Conservation (phyloP, 23 red algal genomes). For the Cyanidium caldarium region DNA sequence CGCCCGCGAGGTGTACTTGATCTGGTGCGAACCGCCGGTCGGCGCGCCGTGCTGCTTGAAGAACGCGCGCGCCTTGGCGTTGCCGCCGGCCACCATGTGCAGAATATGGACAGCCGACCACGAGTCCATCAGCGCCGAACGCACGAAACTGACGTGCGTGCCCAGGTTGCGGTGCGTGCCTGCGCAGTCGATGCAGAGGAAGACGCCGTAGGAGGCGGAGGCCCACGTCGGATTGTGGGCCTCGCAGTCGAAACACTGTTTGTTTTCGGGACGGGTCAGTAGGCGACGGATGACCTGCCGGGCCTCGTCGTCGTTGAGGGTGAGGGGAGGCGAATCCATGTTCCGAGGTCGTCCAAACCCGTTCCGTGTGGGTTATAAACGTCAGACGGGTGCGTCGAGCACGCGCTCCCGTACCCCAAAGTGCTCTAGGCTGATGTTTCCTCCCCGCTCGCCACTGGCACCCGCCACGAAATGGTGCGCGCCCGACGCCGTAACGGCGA, state of each 20-base stretch:
- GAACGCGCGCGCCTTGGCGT: conserved; percentile 23
- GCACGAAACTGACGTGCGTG: conserved; percentile 93
- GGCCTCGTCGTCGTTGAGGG: no score
- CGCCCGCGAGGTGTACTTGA: conserved; percentile 22
- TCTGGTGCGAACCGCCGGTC: background rate
- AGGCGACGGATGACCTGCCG: conserved; percentile 29
- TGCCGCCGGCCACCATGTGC: conserved; percentile 48
- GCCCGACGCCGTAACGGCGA: no score
- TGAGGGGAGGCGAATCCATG: no score
- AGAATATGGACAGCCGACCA: conserved; percentile 53
- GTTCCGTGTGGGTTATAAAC: no score
- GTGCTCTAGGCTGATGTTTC: no score
- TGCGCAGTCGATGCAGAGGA: conserved; percentile 91
- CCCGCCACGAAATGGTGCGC: no score
- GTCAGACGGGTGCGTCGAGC: no score
- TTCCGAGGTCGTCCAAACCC: no score
- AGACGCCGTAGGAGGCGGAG: conserved; percentile 79
- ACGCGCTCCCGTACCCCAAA: no score
- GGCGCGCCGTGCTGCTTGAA: conserved; percentile 19
- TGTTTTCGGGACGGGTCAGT: conserved; percentile 41
- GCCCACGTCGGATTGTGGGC: conserved; percentile 91
- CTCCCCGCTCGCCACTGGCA: no score
- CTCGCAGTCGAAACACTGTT: conserved; percentile 81
- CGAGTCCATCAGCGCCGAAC: conserved; percentile 87
- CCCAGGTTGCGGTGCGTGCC: conserved; percentile 73